Evolutionary conservation across 306 rosid species (phyloP), one percentile per base, ranked within the genome.

Genomic region (Pterocarpus macrocarpus): DNA sequence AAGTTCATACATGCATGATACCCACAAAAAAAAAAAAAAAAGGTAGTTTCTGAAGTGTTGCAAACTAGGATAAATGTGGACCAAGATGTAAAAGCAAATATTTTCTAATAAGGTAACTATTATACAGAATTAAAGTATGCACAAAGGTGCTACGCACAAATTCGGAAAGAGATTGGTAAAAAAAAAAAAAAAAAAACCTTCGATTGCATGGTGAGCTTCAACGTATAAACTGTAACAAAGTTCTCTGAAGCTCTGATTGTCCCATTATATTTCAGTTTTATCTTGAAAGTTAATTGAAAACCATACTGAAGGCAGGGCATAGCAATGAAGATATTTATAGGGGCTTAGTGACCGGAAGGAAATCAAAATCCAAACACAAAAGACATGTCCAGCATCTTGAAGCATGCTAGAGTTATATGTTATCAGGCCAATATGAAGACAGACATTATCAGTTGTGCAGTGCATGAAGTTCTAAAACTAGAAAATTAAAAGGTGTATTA

Each of bases 381-480:
- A 22, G 41, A 6, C 41, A 4, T 38, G 41, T 6, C 45, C 41
- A 63, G 30, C 49, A 52, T 52, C 44, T 52, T 64, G 36, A 65
- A 35, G 67, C 41, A 36, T n/a, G 64, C 43, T 57, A 4, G 8
- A 36, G 39, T 55, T 45, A 59, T 32, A 39, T 65, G 45, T 57
- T 61, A 38, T 61, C 8, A 76, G 44, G 64, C 44, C 58, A 61
- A n/a, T 61, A 45, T 67, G 32, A 15, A 75, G 57, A 53, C 58
- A 44, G 12, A 56, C 22, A 41, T 69, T 52, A 69, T 68, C 66
- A 69, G 44, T 17, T 50, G 14, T 39, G 61, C 52, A 75, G 49
- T 10, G 38, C 71, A 33, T 28, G 73, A 65, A 80, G 63, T 0
- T 22, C 28, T 22, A 22, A 22, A 59, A 61, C 58, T 53, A 76